Evolutionary conservation across 768 basidiomycete genomes (phyloP).

Genomic region (Omphalotus guepiniiformis): DNA sequence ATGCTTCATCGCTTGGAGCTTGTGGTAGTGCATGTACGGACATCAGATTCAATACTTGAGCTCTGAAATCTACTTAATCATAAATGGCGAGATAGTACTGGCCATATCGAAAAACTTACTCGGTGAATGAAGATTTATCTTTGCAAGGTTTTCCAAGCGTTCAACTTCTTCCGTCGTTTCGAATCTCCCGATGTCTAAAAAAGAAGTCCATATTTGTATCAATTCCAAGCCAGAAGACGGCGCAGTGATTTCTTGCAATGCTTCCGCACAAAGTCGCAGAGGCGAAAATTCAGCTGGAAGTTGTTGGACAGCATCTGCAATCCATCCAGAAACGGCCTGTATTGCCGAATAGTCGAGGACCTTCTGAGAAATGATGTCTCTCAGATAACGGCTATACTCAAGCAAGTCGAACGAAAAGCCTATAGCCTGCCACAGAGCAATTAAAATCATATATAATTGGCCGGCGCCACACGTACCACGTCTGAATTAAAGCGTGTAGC

Average conservation of each 20-base stretch:
- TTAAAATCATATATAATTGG: too few species aligned
- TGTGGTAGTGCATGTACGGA: constrained; percentile 30
- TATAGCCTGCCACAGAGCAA: too few species aligned
- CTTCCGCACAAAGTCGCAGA: constrained; percentile 27
- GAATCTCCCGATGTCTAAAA: constrained; percentile 29
- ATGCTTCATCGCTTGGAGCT: background rate
- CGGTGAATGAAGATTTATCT: constrained; percentile 13
- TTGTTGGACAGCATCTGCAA: constrained; percentile 35
- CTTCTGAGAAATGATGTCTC: constrained; percentile 14
- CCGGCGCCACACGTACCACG: too few species aligned
- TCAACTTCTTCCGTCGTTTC: constrained; percentile 12
- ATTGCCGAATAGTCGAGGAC: constrained; percentile 63
- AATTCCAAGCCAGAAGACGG: constrained; percentile 71
- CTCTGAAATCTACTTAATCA: constrained; percentile 30
- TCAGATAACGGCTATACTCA: constrained; percentile 37
- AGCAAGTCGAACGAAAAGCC: too few species aligned
- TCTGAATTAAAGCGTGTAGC: too few species aligned
- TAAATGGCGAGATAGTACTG: background rate
- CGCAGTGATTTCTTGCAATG: constrained; percentile 46
- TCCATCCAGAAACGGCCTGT: constrained; percentile 53
- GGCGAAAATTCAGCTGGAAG: constrained; percentile 29
- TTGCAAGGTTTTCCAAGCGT: constrained; percentile 20
- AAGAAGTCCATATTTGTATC: constrained; percentile 62
- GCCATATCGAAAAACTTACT: constrained; percentile 12
- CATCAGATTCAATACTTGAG: constrained; percentile 37